Evolutionary conservation across 2,329 filamentous ascomycete genomes (phyloP).

Genomic region (Tricladium varicosporioides): DNA sequence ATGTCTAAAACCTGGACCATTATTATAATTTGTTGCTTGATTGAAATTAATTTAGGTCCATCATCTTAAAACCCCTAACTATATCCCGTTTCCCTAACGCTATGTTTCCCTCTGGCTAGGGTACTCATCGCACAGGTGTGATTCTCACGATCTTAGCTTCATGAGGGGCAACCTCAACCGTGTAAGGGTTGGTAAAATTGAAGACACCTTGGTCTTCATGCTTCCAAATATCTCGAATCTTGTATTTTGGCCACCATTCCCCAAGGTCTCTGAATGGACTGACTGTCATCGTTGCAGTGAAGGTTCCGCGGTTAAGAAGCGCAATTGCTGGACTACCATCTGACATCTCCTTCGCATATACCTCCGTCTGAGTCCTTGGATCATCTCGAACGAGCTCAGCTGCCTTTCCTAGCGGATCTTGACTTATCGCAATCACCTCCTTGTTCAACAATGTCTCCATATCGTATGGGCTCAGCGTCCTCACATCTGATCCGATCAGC

Average conservation of each 20-base stretch:
- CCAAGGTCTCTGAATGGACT: constrained; percentile 20
- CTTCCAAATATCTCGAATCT: constrained; percentile 24
- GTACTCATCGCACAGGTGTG: not conserved
- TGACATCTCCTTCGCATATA: constrained; percentile 21
- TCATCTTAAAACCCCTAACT: too few species aligned
- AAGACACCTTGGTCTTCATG: constrained; percentile 21
- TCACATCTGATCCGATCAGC: constrained; percentile 26
- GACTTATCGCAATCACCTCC: constrained; percentile 39
- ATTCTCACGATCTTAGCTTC: constrained; percentile 23
- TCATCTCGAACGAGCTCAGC: constrained; percentile 14
- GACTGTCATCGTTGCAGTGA: constrained; percentile 21
- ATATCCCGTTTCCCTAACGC: too few species aligned
- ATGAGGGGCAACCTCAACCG: constrained; percentile 21
- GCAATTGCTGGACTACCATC: constrained; percentile 24
- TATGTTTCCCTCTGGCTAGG: too few species aligned
- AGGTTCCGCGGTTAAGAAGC: constrained; percentile 19
- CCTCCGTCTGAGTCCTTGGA: constrained; percentile 11
- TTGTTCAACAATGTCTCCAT: constrained; percentile 25
- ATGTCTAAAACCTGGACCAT: too few species aligned
- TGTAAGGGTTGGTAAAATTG: constrained; percentile 20
- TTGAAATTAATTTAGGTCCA: too few species aligned
- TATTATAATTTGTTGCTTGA: too few species aligned
- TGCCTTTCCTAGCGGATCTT: constrained; percentile 30
- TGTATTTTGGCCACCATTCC: constrained; percentile 18
- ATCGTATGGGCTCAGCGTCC: constrained; percentile 14